Evolutionary conservation across 2,329 filamentous ascomycete species (phyloP).

Genomic region (Sphaerulina vaccinii): DNA sequence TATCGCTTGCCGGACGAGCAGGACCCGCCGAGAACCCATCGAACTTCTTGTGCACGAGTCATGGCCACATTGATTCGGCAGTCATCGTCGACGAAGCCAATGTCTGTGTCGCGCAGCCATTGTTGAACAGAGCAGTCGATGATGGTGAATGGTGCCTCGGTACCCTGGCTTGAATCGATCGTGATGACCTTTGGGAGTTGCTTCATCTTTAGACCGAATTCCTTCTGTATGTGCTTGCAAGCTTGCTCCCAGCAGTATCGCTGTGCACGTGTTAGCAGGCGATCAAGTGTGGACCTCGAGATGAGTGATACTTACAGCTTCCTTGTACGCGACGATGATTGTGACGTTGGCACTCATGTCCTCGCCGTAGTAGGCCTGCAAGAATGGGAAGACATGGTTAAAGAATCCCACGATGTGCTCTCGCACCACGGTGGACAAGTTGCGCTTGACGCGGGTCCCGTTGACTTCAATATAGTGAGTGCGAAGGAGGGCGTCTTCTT

Average conservation of each 20-base stretch:
- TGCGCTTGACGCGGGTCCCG: slow-evolving; percentile 16
- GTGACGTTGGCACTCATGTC: slow-evolving; percentile 18
- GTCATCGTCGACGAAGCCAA: slow-evolving; percentile 21
- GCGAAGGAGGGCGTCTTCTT: slow-evolving; percentile 16
- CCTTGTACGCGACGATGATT: slow-evolving; percentile 23
- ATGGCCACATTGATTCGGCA: slow-evolving; percentile 22
- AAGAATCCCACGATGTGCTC: slow-evolving; percentile 25
- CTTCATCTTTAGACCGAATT: not conserved
- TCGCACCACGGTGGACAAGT: slow-evolving; percentile 17
- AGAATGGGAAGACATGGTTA: slow-evolving; percentile 18
- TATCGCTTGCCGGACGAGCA: slow-evolving; percentile 4
- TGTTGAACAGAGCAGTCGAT: slow-evolving; percentile 21
- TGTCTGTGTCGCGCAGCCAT: slow-evolving; percentile 7
- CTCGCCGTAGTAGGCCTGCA: slow-evolving; percentile 15
- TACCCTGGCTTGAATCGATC: slow-evolving; percentile 21
- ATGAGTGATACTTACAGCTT: slow-evolving; percentile 12
- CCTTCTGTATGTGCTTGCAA: slow-evolving; percentile 8
- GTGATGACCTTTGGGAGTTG: slow-evolving; percentile 20
- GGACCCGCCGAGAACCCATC: slow-evolving; percentile 19
- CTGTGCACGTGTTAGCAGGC: not conserved
- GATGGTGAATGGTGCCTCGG: slow-evolving; percentile 20
- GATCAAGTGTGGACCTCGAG: not conserved
- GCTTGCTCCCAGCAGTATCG: slow-evolving; percentile 14
- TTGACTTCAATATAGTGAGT: slow-evolving; percentile 20
- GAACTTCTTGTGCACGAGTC: slow-evolving; percentile 18